phyloP scores from a whole-genome alignment of 148 eudicot species.

The Vaccinium vitisidaea region DNA sequence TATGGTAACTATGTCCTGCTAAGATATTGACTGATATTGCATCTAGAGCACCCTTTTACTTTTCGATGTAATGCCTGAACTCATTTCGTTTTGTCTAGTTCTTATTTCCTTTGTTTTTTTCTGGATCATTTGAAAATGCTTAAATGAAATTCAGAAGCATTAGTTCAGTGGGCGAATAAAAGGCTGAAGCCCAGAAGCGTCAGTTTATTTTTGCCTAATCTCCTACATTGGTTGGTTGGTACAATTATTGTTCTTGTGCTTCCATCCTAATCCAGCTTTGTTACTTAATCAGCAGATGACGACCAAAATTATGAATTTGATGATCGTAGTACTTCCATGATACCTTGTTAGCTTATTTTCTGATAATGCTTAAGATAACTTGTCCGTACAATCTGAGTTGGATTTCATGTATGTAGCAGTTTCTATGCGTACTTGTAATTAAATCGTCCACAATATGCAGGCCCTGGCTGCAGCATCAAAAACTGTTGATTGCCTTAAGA shows the following conservation, averaged over 20 bases:
- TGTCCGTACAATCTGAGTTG: not conserved
- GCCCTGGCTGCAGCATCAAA: constrained; percentile 98
- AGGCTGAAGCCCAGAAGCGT: not conserved
- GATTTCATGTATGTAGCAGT: not conserved
- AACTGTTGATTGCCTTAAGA: constrained; percentile 88
- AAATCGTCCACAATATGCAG: constrained; percentile 43
- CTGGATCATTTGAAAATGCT: not conserved
- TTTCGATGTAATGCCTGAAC: not conserved
- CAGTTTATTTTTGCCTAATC: not conserved
- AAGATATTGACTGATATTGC: not conserved
- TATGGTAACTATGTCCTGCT: not conserved
- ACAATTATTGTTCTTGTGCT: not conserved
- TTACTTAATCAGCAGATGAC: not conserved
- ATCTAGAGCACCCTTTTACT: not conserved
- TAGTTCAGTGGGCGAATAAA: not conserved
- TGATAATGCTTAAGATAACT: not conserved
- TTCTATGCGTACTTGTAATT: not conserved
- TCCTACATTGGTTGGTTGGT: not conserved
- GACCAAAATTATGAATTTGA: not conserved
- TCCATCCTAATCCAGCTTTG: not conserved
- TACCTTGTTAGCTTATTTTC: not conserved
- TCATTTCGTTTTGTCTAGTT: not conserved
- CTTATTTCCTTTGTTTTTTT: not conserved
- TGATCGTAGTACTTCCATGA: not conserved
- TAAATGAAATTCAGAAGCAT: not conserved